Evolutionary conservation across 305 asterid genomes (phyloP).

Genomic region (Plantago coronopus): DNA sequence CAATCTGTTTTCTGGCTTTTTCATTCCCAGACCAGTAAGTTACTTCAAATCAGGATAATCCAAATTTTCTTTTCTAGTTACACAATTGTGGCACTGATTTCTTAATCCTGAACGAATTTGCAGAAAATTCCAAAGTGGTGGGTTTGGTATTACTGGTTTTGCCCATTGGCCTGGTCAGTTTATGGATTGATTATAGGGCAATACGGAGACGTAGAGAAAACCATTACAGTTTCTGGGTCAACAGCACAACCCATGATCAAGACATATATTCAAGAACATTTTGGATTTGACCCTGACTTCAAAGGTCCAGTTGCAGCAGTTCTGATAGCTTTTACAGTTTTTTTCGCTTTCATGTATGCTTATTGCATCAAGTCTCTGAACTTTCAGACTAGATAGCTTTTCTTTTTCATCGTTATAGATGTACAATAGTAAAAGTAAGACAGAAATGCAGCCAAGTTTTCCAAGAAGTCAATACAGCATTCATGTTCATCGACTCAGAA

Average conservation of each 20-base stretch:
- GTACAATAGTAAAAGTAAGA: no score
- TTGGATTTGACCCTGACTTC: slow-evolving; percentile 48
- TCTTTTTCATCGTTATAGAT: no score
- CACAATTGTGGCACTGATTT: not conserved
- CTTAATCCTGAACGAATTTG: slow-evolving; percentile 1
- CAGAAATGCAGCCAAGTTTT: no score
- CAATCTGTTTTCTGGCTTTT: slow-evolving; percentile 81
- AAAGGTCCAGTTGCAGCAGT: slow-evolving; percentile 55
- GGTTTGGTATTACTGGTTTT: slow-evolving; percentile 65
- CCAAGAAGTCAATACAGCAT: no score
- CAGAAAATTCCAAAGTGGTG: slow-evolving; percentile 62
- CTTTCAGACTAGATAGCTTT: slow-evolving; percentile 46
- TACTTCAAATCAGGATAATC: not conserved
- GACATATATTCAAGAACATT: slow-evolving; percentile 37
- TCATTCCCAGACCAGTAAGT: slow-evolving; percentile 72
- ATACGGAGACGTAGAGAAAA: slow-evolving; percentile 47
- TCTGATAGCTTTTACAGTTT: slow-evolving; percentile 50
- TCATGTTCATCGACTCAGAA: no score
- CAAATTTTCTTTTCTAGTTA: not conserved
- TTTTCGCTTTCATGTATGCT: slow-evolving; percentile 60
- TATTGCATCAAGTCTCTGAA: slow-evolving; percentile 55
- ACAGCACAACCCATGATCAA: slow-evolving; percentile 29
- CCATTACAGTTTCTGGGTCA: slow-evolving; percentile 36
- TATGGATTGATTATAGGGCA: slow-evolving; percentile 56
- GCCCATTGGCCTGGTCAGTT: slow-evolving; percentile 72